Base-by-base conservation (phyloP, 129 eudicot species). In the Scalesia atractyloides region DNA sequence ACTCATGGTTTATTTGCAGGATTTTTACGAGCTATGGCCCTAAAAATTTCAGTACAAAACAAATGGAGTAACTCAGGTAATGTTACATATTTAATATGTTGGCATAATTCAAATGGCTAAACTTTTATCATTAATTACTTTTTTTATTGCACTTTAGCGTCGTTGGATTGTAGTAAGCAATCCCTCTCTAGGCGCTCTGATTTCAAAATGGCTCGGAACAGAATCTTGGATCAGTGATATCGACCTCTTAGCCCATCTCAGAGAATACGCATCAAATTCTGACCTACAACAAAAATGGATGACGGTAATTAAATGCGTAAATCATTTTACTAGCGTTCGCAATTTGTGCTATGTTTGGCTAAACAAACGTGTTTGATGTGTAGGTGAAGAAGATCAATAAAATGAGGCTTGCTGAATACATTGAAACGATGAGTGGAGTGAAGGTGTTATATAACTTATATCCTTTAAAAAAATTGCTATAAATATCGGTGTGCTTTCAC, bases 151-250 rank as follows among this genome's bases (percentile, higher is more conserved):
- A 70, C 64, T 81, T 66, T 53, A 85, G 89, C 84, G 89, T 41
- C 89, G 89, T 49, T 85, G 89, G 89, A 80, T 85, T 19, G 89
- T 85, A 69, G 89, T 82, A 69, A 85, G 89, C 89, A 85, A 85
- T 82, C 89, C 89, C 41, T 73, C 81, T 33, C 74, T 82, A 26
- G 79, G 86, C 58, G 52, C 80, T n/a, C 84, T 85, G 20, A 82
- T 85, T 61, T 65, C 89, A 19, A 85, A 85, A 77, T 85, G 86
- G 86, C 84, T 85, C 9, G 80, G 86, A 63, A 82, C 89, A 62
- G 89, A 85, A 71, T 68, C 86, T 64, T 85, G 89, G 89, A 76
- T 85, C 41, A 74, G 80, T 68, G 61, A 85, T 47, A 53, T 85
- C 72, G 84, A 85, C 77, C 82, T 72, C 17, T 79, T 85, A 76